phyloP scores from a whole-genome alignment of 2,329 filamentous ascomycete species.

The Pestalotiopsis sp. region DNA sequence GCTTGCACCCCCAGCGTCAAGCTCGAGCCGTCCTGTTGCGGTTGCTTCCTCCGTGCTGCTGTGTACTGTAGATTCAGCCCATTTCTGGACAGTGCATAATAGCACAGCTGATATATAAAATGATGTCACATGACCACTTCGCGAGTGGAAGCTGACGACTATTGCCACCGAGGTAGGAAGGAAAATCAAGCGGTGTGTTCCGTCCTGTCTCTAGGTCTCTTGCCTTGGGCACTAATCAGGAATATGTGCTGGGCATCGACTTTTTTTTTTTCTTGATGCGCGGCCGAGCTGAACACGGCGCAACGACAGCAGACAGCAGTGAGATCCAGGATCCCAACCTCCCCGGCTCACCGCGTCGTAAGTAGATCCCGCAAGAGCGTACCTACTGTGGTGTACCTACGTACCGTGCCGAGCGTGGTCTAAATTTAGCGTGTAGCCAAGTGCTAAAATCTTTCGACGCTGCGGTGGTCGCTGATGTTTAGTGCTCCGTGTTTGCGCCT shows the following conservation, averaged over 20 bases:
- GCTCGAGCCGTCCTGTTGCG: background rate
- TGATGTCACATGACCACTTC: conserved; percentile 10
- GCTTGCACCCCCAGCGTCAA: background rate
- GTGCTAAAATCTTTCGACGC: conserved; percentile 2
- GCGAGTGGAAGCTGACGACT: conserved; percentile 5
- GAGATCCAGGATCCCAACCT: conserved; percentile 11
- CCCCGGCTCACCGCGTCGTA: conserved; percentile 10
- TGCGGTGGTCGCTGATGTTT: background rate
- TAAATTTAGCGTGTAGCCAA: conserved; percentile 8
- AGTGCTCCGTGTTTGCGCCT: background rate
- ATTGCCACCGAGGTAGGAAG: conserved; percentile 9
- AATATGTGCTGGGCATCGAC: background rate
- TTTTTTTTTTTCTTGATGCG: background rate
- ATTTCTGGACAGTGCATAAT: conserved; percentile 3
- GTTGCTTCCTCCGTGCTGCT: conserved; percentile 2
- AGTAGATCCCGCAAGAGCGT: conserved; percentile 2
- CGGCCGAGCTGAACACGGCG: background rate
- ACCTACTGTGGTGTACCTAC: background rate
- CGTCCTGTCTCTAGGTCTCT: background rate
- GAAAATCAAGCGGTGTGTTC: conserved; percentile 10
- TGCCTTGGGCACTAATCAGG: conserved; percentile 1
- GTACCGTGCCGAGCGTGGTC: background rate
- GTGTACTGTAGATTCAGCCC: background rate
- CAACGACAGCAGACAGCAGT: background rate
- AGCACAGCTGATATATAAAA: background rate